Evolutionary conservation across 306 rosid species (phyloP).

Genomic region (Lathyrus oleraceus): DNA sequence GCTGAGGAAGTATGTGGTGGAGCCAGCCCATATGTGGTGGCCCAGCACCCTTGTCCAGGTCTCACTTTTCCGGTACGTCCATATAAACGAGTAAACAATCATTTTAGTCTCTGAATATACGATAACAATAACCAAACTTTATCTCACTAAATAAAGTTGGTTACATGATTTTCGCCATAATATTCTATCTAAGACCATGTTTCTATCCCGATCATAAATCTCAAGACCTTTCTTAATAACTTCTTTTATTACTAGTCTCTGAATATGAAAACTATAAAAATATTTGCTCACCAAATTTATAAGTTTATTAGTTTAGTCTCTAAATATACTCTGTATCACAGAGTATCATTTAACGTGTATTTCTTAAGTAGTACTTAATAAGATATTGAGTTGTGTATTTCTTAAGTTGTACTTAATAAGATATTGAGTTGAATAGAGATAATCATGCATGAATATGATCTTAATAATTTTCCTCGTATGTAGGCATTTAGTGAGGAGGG

Average conservation of each 20-base stretch:
- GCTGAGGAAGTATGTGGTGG: slow-evolving; percentile 80
- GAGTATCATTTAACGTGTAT: not conserved
- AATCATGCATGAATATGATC: not conserved
- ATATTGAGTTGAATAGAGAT: not conserved
- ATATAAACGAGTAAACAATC: not conserved
- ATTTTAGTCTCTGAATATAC: not conserved
- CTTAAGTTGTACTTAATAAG: not conserved
- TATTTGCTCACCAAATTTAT: too few relatives aligned
- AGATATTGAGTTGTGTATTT: not conserved
- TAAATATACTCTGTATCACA: not conserved
- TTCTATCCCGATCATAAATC: too few relatives aligned
- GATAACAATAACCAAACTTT: too few relatives aligned
- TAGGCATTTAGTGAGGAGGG: slow-evolving; percentile 6
- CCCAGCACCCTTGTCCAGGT: slow-evolving; percentile 82
- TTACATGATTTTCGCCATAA: too few relatives aligned
- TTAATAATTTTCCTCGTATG: not conserved
- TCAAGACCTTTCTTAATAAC: too few relatives aligned
- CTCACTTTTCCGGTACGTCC: slow-evolving; percentile 68
- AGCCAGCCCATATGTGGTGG: slow-evolving; percentile 98
- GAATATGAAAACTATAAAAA: too few relatives aligned
- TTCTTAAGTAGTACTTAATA: not conserved
- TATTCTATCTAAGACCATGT: too few relatives aligned
- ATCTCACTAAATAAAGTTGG: too few relatives aligned
- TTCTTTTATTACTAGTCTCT: too few relatives aligned
- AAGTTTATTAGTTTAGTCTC: too few relatives aligned